Evolutionary conservation across 2,329 filamentous ascomycete species (phyloP).

Genomic region (Cylindrodendrum hubeiense): DNA sequence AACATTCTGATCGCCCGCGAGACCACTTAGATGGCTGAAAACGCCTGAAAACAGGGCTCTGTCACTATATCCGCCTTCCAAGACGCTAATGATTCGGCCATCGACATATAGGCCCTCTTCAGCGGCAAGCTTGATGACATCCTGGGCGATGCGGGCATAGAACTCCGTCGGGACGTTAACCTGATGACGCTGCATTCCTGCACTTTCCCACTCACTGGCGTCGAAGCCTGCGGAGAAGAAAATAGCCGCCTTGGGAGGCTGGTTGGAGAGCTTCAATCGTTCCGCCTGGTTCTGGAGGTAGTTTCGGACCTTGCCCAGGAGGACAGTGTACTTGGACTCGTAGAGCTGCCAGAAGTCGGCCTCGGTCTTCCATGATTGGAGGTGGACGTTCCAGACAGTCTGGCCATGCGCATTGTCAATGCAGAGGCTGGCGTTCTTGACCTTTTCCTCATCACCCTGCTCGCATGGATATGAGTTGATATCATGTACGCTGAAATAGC

Average conservation of each 20-base stretch:
- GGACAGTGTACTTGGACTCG: constrained; percentile 78
- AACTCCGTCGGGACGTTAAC: constrained; percentile 98
- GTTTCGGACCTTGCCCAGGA: constrained; percentile 83
- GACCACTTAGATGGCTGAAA: constrained; percentile 88
- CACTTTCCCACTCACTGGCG: constrained; percentile 93
- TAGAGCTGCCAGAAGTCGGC: constrained; percentile 93
- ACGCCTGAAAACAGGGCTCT: constrained; percentile 89
- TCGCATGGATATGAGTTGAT: constrained; percentile 99
- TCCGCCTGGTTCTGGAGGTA: constrained; percentile 83
- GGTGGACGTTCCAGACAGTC: constrained; percentile 94
- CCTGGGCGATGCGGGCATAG: constrained; percentile 89
- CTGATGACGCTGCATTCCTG: constrained; percentile 94
- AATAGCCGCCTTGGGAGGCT: constrained; percentile 83
- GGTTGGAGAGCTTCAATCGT: constrained; percentile 69
- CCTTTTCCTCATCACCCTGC: constrained; percentile 90
- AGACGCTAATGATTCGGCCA: constrained; percentile 89
- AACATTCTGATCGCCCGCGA: constrained; percentile 69
- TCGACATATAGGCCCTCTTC: constrained; percentile 84
- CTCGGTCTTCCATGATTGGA: constrained; percentile 86
- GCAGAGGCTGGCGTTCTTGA: constrained; percentile 93
- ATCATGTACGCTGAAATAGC: constrained; percentile 97
- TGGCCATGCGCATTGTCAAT: constrained; percentile 95
- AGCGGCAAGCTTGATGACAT: constrained; percentile 84
- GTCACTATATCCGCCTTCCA: constrained; percentile 97
- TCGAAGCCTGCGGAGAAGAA: constrained; percentile 98